Percentiles rank a stretch among this genome's conserved stretches.
phyloP scores from a whole-genome alignment of 2,329 filamentous ascomycete genomes.

The Diaporthe ampelina region DNA sequence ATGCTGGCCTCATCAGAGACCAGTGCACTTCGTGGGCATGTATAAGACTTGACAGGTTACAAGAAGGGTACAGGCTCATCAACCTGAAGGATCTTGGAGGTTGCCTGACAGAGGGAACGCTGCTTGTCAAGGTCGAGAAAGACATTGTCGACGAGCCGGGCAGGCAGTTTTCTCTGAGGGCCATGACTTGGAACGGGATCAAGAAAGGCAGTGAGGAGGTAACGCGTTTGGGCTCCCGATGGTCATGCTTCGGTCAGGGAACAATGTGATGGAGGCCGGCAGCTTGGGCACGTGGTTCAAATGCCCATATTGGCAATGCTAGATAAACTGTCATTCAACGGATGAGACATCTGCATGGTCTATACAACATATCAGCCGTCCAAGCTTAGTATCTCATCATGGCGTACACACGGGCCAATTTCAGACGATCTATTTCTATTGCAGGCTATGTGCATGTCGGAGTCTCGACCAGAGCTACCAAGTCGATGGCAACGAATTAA shows the following conservation, averaged over 20 bases:
- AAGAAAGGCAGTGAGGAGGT: slow-evolving; percentile 36
- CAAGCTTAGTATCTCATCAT: not conserved
- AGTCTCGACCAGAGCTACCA: not conserved
- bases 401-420: too few relatives aligned
- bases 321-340: not conserved
- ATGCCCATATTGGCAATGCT: not conserved
- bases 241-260: slow-evolving; percentile 30
- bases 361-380: not conserved
- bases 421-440: not conserved
- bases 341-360: not conserved
- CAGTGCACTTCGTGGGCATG: slow-evolving; percentile 68
- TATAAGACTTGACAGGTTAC: slow-evolving; percentile 70
- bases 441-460: not conserved
- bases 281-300: not conserved
- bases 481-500: not conserved
- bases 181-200: slow-evolving; percentile 38
- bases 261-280: not conserved
- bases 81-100: slow-evolving; percentile 62
- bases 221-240: slow-evolving; percentile 29
- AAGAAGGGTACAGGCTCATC: slow-evolving; percentile 67
- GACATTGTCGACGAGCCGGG: slow-evolving; percentile 45
- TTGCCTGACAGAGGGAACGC: slow-evolving; percentile 58
- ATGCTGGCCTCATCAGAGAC: slow-evolving; percentile 57
- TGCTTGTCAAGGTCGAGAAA: slow-evolving; percentile 68
- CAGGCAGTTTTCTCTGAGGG: slow-evolving; percentile 17